Evolutionary conservation across 495 filamentous ascomycete genomes (phyloP).

Genomic region (Darksidea phi): DNA sequence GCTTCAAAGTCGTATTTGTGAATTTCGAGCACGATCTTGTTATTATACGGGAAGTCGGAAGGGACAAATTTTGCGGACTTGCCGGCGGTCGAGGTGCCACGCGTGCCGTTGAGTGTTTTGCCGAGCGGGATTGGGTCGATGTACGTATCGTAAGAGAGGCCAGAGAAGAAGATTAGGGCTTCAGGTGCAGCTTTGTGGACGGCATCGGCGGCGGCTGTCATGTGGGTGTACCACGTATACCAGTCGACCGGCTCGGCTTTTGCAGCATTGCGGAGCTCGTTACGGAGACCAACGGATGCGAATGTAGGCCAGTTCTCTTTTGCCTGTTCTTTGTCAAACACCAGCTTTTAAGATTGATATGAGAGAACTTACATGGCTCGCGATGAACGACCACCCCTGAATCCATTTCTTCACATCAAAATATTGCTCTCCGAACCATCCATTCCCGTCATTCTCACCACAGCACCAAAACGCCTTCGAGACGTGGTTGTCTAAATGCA

Average conservation of each 20-base stretch:
- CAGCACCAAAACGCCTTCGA: constrained; percentile 55
- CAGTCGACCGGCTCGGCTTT: constrained; percentile 18
- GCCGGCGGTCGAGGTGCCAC: constrained; percentile 3
- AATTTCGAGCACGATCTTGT: constrained; percentile 54
- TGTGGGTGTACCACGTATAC: constrained; percentile 24
- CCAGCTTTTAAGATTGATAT: background rate
- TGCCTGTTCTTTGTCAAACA: background rate
- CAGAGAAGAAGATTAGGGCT: constrained; percentile 27
- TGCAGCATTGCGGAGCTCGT: constrained; percentile 15
- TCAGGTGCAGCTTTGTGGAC: constrained; percentile 15
- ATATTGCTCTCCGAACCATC: constrained; percentile 45
- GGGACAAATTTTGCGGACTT: constrained; percentile 19
- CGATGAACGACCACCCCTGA: constrained; percentile 21
- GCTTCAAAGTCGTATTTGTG: constrained; percentile 47
- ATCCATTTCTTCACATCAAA: constrained; percentile 26
- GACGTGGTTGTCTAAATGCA: constrained; percentile 55
- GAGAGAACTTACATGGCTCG: constrained; percentile 12
- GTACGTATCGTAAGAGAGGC: constrained; percentile 16
- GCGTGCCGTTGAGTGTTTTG: constrained; percentile 15
- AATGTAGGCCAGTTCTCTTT: constrained; percentile 23
- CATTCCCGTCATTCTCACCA: constrained; percentile 53
- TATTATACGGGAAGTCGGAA: constrained; percentile 16
- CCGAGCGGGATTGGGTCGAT: constrained; percentile 25
- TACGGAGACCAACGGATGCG: constrained; percentile 16
- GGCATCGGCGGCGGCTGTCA: constrained; percentile 18